Percentiles rank a stretch among this genome's conserved stretches.
These are phyloP conservation scores for Pichia sp. DNA, from an alignment of 1,139 yeast species.

Conservation along the genomic window DNA sequence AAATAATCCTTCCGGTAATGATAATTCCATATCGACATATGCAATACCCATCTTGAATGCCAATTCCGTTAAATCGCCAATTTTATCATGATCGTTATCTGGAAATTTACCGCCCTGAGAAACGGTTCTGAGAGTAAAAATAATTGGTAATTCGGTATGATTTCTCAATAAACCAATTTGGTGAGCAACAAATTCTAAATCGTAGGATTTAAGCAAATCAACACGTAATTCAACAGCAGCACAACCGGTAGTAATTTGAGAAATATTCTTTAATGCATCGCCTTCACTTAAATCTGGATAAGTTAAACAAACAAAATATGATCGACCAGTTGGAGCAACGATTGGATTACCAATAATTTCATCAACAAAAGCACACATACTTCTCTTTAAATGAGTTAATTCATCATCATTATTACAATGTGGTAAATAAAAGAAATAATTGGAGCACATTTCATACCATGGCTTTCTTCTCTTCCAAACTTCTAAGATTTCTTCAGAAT, in stretches of 20 bases:
- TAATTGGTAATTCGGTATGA: constrained; percentile 63
- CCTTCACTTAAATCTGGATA: constrained; percentile 47
- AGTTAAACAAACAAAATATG: constrained; percentile 71
- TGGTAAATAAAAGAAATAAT: constrained; percentile 69
- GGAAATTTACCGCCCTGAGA: constrained; percentile 82
- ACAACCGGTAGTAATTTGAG: constrained; percentile 58
- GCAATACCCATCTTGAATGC: constrained; percentile 62
- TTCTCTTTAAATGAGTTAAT: constrained; percentile 49
- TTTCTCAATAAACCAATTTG: constrained; percentile 68
- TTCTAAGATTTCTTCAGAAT: constrained; percentile 63
- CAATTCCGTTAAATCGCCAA: constrained; percentile 47
- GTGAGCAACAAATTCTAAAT: constrained; percentile 54
- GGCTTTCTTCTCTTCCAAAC: constrained; percentile 81
- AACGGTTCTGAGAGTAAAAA: constrained; percentile 71
- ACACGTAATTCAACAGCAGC: constrained; percentile 81
- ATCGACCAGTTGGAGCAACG: constrained; percentile 46
- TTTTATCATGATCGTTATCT: constrained; percentile 41
- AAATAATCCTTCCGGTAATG: constrained; percentile 38
- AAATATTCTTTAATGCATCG: constrained; percentile 34
- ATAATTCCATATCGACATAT: constrained; percentile 45
- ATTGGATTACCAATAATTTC: constrained; percentile 55
- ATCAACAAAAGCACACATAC: constrained; percentile 53
- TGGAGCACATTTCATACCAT: constrained; percentile 79
- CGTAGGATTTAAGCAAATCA: constrained; percentile 54
- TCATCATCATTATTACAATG: constrained; percentile 56